Conservation (phyloP, 305 asterid genomes). For the Fraxinus sp. region DNA sequence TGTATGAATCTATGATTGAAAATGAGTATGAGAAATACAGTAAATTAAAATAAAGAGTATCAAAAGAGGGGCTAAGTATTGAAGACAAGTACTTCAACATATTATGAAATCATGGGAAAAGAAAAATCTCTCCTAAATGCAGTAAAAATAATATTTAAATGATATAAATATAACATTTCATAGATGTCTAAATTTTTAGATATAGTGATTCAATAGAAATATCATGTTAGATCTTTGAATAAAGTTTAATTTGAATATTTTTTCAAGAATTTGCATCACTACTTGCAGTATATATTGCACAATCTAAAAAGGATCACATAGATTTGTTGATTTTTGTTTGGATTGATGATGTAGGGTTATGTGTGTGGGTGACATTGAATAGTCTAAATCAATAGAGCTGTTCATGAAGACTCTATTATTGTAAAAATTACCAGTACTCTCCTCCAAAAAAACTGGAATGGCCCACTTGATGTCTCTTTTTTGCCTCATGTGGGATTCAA, state of each 20-base stretch:
- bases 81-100: not conserved
- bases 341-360: constrained; percentile 26
- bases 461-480: constrained; percentile 44
- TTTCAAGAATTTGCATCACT: not conserved
- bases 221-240: not conserved
- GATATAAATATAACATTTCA: not conserved
- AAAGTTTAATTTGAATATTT: not conserved
- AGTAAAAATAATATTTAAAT: not conserved
- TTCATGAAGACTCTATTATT: constrained; percentile 51
- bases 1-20: no score
- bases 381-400: constrained; percentile 50
- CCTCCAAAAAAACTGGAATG: constrained; percentile 28
- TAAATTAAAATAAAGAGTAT: no score
- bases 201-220: not conserved
- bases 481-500: constrained; percentile 37
- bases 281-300: not conserved
- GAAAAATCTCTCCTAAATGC: not conserved
- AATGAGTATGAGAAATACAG: no score
- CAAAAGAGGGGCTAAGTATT: no score
- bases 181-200: not conserved
- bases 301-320: no score
- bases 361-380: constrained; percentile 34
- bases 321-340: constrained; percentile 21
- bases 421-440: constrained; percentile 20
- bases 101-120: not conserved